Evolutionary conservation across 371 early-diverging fungal genomes (phyloP), one percentile per base, ranked within the genome.

Genomic region (Rhizomucor miehei): DNA sequence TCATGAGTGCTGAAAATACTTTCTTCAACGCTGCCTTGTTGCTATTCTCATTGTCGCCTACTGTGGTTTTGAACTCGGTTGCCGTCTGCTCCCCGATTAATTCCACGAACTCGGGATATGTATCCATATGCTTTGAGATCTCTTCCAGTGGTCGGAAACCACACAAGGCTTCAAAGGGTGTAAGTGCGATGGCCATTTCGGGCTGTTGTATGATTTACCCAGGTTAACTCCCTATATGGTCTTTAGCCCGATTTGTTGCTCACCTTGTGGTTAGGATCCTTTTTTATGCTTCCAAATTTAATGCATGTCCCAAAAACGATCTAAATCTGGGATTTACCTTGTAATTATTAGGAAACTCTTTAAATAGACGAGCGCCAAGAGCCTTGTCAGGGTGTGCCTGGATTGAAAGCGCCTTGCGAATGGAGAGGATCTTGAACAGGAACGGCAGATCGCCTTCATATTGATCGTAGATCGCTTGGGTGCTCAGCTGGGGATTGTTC

Each of bases 361-460:
- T 66, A 60, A 87, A 88, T 23, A 98, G 79, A 36, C 71, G 67
- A 45, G 82, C 70, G 11, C 94, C 99, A 14, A 96, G 81, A 12
- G 56, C 60, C 63, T 94, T 96, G 70, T 95, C 95, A 12, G 99
- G 99, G 63, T 98, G 99, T 10, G 99, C 99, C 72, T 98, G 99
- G 62, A 98, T 98, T 13, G 95, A 94, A 35, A 98, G 85, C 1
- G 97, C 97, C 66, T 92, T 96, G 53, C 86, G 71, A 56, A 98
- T 91, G 24, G 95, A 95, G 19, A 98, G 82, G 21, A 97, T 92
- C 75, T 98, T 98, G 85, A 97, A 95, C 39, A 98, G 81, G 76
- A 95, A 98, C 6, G 99, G 99, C 16, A 98, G 75, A 59, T 93
- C 91, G 24, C 87, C 84, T 14, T 79, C 69, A 60, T 85, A 94